These are phyloP conservation scores for Abrus precatorius DNA, from an alignment of 306 rosid genomes.

Conservation along the genomic window DNA sequence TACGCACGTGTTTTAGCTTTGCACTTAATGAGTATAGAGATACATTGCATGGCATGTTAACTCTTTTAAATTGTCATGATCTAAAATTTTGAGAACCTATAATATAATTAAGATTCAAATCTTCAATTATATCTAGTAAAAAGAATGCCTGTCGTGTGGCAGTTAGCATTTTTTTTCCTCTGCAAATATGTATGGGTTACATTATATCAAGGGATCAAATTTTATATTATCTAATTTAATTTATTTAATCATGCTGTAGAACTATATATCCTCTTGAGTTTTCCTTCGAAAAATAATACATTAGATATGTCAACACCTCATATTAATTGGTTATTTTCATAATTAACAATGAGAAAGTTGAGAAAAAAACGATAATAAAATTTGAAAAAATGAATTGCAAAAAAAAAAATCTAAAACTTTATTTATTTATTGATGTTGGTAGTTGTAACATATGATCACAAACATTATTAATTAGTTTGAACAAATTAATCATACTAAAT, in stretches of 20 bases:
- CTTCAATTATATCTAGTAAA: neutral
- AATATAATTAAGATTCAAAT: neutral
- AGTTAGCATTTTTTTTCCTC: neutral
- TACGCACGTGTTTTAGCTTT: neutral
- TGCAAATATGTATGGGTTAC: neutral
- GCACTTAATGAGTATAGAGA: neutral
- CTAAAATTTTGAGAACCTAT: neutral
- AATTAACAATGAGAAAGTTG: neutral
- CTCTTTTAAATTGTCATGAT: neutral
- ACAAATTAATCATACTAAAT: slow-evolving; percentile 22
- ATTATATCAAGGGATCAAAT: neutral
- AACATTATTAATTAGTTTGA: neutral
- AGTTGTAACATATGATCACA: neutral
- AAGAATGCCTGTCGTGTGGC: neutral
- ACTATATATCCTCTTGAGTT: neutral
- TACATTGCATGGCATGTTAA: neutral
- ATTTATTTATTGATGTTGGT: neutral
- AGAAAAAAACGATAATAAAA: no score
- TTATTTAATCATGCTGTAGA: neutral
- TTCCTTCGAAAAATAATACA: neutral
- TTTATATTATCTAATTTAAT: neutral
- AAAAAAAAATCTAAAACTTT: neutral
- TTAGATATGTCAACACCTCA: neutral
- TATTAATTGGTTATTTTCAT: neutral
- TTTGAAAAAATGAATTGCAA: neutral